A percentile compares a stretch with the other conserved stretches of the same genome.
Evolutionary conservation across 2,329 filamentous ascomycete genomes (phyloP).

Genomic region (Penicillium occitanis): DNA sequence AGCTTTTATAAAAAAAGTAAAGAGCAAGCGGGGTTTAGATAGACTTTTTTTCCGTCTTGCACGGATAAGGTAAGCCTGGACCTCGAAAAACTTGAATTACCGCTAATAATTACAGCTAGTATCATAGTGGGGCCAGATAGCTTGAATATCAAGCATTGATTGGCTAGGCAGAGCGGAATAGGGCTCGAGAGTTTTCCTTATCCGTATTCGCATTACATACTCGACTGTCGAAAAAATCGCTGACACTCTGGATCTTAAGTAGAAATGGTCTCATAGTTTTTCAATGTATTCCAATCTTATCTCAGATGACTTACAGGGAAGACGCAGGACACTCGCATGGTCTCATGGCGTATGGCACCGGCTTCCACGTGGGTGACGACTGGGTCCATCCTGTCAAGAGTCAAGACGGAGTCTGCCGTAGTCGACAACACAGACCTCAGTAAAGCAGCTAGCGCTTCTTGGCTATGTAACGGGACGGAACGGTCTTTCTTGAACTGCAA

Average conservation of each 20-base stretch:
- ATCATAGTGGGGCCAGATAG: background rate
- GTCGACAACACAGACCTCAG: background rate
- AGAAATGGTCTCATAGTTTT: too few relatives aligned
- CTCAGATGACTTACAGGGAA: background rate
- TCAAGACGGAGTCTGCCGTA: constrained; percentile 11
- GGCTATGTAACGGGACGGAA: background rate
- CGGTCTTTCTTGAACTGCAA: background rate
- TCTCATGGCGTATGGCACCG: background rate
- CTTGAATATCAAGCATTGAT: background rate
- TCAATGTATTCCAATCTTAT: background rate
- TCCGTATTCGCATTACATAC: background rate
- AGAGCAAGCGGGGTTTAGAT: constrained; percentile 15
- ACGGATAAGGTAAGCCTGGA: constrained; percentile 2
- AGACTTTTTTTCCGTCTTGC: constrained; percentile 2
- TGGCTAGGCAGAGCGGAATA: background rate
- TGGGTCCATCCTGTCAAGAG: background rate
- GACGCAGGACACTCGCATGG: background rate
- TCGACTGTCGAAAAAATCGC: background rate
- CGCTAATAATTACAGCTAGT: constrained; percentile 3
- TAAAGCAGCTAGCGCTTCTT: background rate
- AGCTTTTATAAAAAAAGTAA: background rate
- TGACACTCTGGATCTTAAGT: too few relatives aligned
- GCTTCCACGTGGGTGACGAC: constrained; percentile 14
- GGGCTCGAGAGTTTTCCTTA: background rate
- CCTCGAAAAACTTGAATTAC: background rate